Base-by-base conservation (phyloP, 2,329 filamentous ascomycete species). In the Amylocarpus encephaloides region DNA sequence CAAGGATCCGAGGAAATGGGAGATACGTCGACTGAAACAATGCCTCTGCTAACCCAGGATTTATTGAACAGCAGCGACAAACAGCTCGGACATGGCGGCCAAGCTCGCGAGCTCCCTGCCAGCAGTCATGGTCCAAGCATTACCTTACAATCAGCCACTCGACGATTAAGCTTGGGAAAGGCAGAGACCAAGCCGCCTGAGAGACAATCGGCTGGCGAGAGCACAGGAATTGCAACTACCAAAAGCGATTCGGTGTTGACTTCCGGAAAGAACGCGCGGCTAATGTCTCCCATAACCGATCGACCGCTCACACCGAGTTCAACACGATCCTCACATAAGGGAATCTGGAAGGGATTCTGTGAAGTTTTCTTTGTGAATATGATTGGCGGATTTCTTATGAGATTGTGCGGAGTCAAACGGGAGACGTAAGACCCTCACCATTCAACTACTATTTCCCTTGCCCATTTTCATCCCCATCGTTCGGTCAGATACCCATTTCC, bases 331-430 rank as follows among this genome's bases (percentile, higher is more conserved):
- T 43, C 52, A 16, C 48, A 52, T 10, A 56, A 60, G 36, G 59
- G 60, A 32, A 50, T 48, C 39, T 36, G 68, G 39, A 62, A 61
- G 45, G 59, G 56, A 22, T 65, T 68, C 55, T 67, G 61, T 56
- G 59, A 60, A 46, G 51, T 65, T 15, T 54, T 68, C 15, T 65
- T 67, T 43, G 60, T 68, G 19, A 62, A 65, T 30, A 68, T 66
- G 66, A 64, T 68, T 42, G 66, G 67, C 38, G 64, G 63, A 40
- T 46, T 68, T 9, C 50, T 66, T 16, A 50, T 49, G 38, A 56
- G 55, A 46, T 45, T 65, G 18, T 64, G 62, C 48, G 63, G 64
- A 52, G 57, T 59, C 35, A 51, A 54, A 49, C 58, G 56, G 50
- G 54, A 59, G 43, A 51, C 58, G 59, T 64, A 64, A 64, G 61